phyloP scores from a whole-genome alignment of 352 stramenopile genomes.

The Aphanomyces invadans region DNA sequence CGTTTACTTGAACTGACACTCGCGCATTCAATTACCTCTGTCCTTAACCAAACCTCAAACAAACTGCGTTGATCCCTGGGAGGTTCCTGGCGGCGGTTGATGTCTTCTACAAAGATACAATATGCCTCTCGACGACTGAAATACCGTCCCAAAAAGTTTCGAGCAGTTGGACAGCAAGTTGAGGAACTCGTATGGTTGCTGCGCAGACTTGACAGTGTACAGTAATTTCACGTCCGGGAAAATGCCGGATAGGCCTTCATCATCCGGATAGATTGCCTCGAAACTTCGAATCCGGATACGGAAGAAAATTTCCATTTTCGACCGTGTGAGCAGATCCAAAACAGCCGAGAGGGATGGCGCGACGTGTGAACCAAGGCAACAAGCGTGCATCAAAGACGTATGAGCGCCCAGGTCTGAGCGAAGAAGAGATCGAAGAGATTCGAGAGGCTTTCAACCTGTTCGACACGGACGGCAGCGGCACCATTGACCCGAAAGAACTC shows the following conservation, averaged over 20 bases:
- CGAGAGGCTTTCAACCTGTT: slow-evolving; percentile 96
- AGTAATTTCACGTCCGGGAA: too few relatives aligned
- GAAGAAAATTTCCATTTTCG: slow-evolving; percentile 1
- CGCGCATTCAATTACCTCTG: too few relatives aligned
- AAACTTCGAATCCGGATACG: not conserved
- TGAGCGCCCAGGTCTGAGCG: slow-evolving; percentile 46
- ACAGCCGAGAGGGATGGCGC: slow-evolving; percentile 10
- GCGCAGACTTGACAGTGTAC: too few relatives aligned
- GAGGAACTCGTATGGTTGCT: too few relatives aligned
- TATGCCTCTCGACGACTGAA: too few relatives aligned
- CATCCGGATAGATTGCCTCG: not conserved
- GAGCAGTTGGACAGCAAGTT: too few relatives aligned
- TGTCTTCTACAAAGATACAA: too few relatives aligned
- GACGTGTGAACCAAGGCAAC: slow-evolving; percentile 23
- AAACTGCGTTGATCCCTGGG: too few relatives aligned
- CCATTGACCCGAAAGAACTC: slow-evolving; percentile 93
- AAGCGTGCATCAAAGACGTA: slow-evolving; percentile 25
- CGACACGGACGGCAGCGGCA: slow-evolving; percentile 92
- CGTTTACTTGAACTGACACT: too few relatives aligned
- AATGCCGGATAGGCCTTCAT: not conserved
- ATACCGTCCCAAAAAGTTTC: too few relatives aligned
- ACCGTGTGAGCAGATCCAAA: not conserved
- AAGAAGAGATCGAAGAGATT: slow-evolving; percentile 95
- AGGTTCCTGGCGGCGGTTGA: too few relatives aligned
- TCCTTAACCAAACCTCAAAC: too few relatives aligned